Evolutionary conservation across 352 stramenopile genomes (phyloP).

Genomic region (Phytophthora lateralis): DNA sequence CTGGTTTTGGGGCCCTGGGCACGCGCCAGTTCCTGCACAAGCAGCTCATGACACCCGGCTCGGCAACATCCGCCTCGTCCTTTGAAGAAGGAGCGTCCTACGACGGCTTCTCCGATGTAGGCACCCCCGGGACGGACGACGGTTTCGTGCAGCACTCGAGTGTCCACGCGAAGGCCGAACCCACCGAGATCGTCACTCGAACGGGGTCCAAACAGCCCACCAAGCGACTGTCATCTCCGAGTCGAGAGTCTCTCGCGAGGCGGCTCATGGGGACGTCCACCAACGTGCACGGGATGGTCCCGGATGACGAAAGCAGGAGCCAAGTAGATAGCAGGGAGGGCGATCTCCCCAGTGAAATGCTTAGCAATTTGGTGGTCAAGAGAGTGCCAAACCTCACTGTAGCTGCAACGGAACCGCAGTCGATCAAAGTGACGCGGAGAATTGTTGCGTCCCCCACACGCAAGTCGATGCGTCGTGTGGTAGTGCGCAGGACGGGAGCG

Average conservation of each 20-base stretch:
- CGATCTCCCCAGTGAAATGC: constrained; percentile 8
- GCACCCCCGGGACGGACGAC: constrained; percentile 23
- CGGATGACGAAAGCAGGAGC: constrained; percentile 5
- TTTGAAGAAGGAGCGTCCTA: constrained; percentile 38
- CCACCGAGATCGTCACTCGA: constrained; percentile 1
- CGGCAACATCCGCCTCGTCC: constrained; percentile 39
- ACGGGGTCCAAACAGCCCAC: constrained; percentile 30
- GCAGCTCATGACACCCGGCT: constrained; percentile 38
- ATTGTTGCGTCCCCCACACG: constrained; percentile 27
- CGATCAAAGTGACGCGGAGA: constrained; percentile 21
- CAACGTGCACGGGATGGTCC: constrained; percentile 18
- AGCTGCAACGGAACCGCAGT: constrained; percentile 8
- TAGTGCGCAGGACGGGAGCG: constrained; percentile 26
- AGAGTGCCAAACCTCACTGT: constrained; percentile 14
- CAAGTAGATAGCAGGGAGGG: constrained; percentile 13
- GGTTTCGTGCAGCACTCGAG: not conserved
- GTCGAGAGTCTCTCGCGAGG: constrained; percentile 33
- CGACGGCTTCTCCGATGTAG: constrained; percentile 35
- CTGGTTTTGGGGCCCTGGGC: constrained; percentile 24
- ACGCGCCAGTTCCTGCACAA: constrained; percentile 38
- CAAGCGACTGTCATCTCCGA: constrained; percentile 41
- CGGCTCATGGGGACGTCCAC: constrained; percentile 17
- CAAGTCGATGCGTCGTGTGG: constrained; percentile 30
- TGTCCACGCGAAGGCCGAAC: not conserved
- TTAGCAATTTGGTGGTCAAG: constrained; percentile 31